Base-by-base conservation (phyloP, 1,284 basidiomycete genomes). In the Sanguinoderma infundibulare region DNA sequence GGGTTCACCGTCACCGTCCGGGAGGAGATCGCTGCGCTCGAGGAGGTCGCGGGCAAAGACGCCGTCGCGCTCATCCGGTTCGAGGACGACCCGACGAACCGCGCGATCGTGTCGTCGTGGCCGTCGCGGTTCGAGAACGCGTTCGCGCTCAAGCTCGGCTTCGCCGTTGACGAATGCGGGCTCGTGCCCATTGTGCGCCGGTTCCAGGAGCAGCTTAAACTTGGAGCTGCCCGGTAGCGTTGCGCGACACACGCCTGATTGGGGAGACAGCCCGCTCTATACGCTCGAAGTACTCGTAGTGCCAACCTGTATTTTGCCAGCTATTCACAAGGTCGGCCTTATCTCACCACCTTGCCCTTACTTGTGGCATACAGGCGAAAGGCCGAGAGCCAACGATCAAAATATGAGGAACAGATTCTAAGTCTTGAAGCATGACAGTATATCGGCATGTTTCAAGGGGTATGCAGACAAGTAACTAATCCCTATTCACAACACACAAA, bases 1-100 rank as follows among this genome's bases (percentile, higher is more conserved):
- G 83, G 83, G 3, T 81, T 83, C 69, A 81, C 81, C 5, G 74
- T 78, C 5, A 82, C 77, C 15, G 76, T 83, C 4, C 76, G 78
- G 20, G 80, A 82, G 22, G 79, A 80, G 70, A 72, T 84, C 35
- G 65, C 76, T 28, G 81, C 81, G 7, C 73, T 84, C 32, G 72
- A 73, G 52, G 72, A 72, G 50, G 78, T 82, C 26, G 80, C 74
- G 0, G 82, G 81, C 3, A 70, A 71, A 54, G 73, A 76, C 35
- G 77, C 73, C 2, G 61, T 83, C 50, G 66, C 72, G 24, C 70
- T 78, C 7, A 72, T 83, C 26, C 74, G 72, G 60, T 83, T 82
- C 67, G 72, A 77, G 67, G 78, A 81, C 63, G 79, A 82, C 61
- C 72, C 74, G 5, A 70, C 72, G 9, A 81, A 78, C 66, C 71